A percentile compares a stretch with the other conserved stretches of the same genome.
Evolutionary conservation across 163 green algal genomes (phyloP).

Genomic region (Volvox carteri): DNA sequence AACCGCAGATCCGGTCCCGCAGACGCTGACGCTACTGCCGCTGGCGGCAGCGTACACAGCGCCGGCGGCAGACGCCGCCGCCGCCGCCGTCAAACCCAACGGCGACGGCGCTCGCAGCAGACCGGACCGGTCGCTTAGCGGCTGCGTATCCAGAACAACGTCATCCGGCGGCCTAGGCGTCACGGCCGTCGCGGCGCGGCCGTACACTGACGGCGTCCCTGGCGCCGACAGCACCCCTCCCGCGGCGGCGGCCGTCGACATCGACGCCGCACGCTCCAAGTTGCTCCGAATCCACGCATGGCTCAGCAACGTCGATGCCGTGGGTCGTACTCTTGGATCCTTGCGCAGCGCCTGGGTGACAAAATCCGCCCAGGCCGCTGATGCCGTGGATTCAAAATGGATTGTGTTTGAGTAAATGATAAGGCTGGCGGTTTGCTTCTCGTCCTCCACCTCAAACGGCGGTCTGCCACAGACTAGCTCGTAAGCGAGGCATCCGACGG

Average conservation of each 20-base stretch:
- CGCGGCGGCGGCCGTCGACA: conserved; percentile 24
- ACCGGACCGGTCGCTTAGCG: background rate
- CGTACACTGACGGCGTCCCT: background rate
- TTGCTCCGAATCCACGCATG: conserved; percentile 74
- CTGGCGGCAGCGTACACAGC: too few species aligned
- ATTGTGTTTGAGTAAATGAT: conserved; percentile 86
- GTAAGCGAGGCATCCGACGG: conserved; percentile 84
- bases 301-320: conserved; percentile 73
- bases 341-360: conserved; percentile 78
- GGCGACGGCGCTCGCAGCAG: background rate
- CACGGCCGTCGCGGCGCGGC: background rate
- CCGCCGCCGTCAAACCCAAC: background rate
- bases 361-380: conserved; percentile 77
- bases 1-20: background rate
- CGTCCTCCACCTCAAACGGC: conserved; percentile 88
- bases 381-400: conserved; percentile 62
- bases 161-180: conserved; percentile 20
- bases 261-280: background rate
- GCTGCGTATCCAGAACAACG: background rate
- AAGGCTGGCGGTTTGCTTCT: conserved; percentile 80
- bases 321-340: conserved; percentile 73
- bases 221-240: conserved; percentile 20
- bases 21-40: background rate
- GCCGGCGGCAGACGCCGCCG: too few species aligned
- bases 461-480: conserved; percentile 81